These are phyloP conservation scores for Zygosaccharomyces siamensis DNA, from an alignment of 805 yeast species.

Conservation along the genomic window DNA sequence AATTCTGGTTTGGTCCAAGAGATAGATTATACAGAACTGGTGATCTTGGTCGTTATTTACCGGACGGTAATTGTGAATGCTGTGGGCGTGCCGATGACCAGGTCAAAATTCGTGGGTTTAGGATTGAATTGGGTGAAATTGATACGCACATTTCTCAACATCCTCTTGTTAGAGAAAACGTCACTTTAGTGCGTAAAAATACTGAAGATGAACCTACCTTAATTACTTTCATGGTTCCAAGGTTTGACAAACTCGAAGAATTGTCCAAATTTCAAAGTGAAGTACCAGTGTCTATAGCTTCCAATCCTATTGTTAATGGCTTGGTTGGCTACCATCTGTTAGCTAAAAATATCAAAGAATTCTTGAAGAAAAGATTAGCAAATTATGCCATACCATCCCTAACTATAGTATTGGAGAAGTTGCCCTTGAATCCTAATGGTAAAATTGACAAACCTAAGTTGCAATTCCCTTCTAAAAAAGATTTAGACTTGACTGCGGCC, in stretches of 20 bases:
- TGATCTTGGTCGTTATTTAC: constrained; percentile 92
- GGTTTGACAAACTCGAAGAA: constrained; percentile 47
- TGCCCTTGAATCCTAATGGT: constrained; percentile 97
- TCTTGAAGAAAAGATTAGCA: constrained; percentile 83
- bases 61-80: constrained; percentile 97
- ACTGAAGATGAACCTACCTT: constrained; percentile 88
- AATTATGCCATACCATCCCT: constrained; percentile 90
- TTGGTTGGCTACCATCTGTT: constrained; percentile 69
- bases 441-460: constrained; percentile 95
- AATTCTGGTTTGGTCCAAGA: constrained; percentile 87
- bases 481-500: constrained; percentile 68
- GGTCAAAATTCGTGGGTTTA: constrained; percentile 96
- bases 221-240: constrained; percentile 88
- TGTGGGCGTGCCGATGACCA: constrained; percentile 99
- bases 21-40: constrained; percentile 97
- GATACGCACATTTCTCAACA: constrained; percentile 96
- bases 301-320: constrained; percentile 72
- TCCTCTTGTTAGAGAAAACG: constrained; percentile 84
- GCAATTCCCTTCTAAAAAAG: constrained; percentile 90
- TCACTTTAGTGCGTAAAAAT: constrained; percentile 87
- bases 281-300: constrained; percentile 37
- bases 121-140: constrained; percentile 97
- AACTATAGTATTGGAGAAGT: constrained; percentile 75
- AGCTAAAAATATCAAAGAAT: constrained; percentile 74
- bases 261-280: constrained; percentile 42